Base-by-base conservation (phyloP, 345 rosid species). In the Eucalyptus guilfoylei region DNA sequence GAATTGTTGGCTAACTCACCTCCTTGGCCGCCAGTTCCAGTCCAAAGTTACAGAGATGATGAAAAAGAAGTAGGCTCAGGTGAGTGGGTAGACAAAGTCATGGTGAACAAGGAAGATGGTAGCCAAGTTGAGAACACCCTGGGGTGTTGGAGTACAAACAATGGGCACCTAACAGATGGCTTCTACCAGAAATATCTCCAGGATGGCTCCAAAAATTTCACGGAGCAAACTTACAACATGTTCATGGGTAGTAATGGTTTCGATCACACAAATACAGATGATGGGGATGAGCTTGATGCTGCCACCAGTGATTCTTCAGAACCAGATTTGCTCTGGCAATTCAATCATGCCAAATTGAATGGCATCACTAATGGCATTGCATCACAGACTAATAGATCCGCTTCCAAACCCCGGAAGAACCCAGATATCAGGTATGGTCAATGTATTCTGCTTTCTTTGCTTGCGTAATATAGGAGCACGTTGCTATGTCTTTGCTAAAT, bases 1-100 rank as follows among this genome's bases (percentile, higher is more conserved):
- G 99, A 96, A 92, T 91, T 96, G 44, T 91, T 93, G 88, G 99
- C 94, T 81, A 97, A 96, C 92, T 97, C 99, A 54, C 98, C 99
- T 87, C 96, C 99, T 17, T 97, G 98, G 98, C 99, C 98, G 55
- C 99, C 99, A 9, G 95, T 93, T 91, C 96, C 96, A 52, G 92
- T 90, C 92, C 95, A 93, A 92, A 94, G 90, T 34, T 92, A 91
- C 26, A 89, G 94, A 87, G 98, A 97, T 24, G 99, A 96, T 14
- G 99, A 96, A 58, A 95, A 88, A 91, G 97, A 95, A 90, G 89
- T 89, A 23, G 93, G 96, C 62, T 91, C 96, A 1, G 96, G 97
- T 42, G 98, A 96, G 49, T 98, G 99, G 99, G 97, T 96, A 49
- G 99, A 98, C 81, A 98, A 98, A 90, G 99, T 97, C 44, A 97